These are phyloP conservation scores for Parachaetomium inaequale DNA, from an alignment of 495 filamentous ascomycete species.

Conservation along the genomic window DNA sequence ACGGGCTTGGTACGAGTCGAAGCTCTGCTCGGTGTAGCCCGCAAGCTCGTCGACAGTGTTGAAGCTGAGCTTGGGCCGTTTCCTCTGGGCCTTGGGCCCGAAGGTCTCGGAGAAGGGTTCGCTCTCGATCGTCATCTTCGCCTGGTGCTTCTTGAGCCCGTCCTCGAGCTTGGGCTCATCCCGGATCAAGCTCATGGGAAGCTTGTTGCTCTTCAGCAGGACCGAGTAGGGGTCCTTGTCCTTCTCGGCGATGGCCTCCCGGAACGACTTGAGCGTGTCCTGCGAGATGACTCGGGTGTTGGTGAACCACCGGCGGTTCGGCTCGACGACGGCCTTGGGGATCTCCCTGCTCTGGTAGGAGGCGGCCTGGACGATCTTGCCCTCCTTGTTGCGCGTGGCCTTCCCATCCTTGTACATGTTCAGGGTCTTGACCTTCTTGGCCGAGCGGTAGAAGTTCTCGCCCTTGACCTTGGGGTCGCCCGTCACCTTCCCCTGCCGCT, in stretches of 20 bases:
- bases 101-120: slow-evolving; percentile 86
- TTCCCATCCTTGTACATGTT: slow-evolving; percentile 83
- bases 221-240: slow-evolving; percentile 86
- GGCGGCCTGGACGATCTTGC: slow-evolving; percentile 74
- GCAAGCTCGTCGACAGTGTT: slow-evolving; percentile 77
- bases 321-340: slow-evolving; percentile 85
- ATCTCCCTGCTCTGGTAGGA: slow-evolving; percentile 69
- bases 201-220: slow-evolving; percentile 87
- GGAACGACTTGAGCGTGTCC: slow-evolving; percentile 68
- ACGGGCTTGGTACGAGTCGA: slow-evolving; percentile 74
- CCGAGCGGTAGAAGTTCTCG: slow-evolving; percentile 59
- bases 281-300: slow-evolving; percentile 61
- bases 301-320: slow-evolving; percentile 75
- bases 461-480: slow-evolving; percentile 92
- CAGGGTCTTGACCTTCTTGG: slow-evolving; percentile 81
- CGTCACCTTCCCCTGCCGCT: slow-evolving; percentile 70
- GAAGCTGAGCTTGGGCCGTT: slow-evolving; percentile 83
- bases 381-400: slow-evolving; percentile 67
- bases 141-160: slow-evolving; percentile 84
- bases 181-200: slow-evolving; percentile 39
- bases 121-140: slow-evolving; percentile 89
- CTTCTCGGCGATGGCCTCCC: slow-evolving; percentile 87
- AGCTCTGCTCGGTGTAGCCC: slow-evolving; percentile 67
- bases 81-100: slow-evolving; percentile 88
- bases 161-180: slow-evolving; percentile 56